Conservation (phyloP, 1,139 yeast genomes). For the Arxiozyma bovina region DNA sequence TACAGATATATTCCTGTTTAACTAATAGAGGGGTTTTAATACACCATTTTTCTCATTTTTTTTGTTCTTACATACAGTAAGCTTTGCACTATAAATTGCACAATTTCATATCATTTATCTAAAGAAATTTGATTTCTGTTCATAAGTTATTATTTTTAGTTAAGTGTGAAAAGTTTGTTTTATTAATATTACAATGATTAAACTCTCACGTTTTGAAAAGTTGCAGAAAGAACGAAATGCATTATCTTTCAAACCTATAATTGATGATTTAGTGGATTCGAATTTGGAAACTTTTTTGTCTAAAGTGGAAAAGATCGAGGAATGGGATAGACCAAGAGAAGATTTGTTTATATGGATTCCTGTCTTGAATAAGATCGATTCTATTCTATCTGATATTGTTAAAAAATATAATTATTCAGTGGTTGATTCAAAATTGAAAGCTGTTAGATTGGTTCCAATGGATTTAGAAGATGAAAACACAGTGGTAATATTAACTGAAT, state of each 20-base stretch:
- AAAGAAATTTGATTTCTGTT: background rate
- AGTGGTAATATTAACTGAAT: slow-evolving; percentile 47
- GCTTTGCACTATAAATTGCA: too few relatives aligned
- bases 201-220: slow-evolving; percentile 27
- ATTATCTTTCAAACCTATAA: slow-evolving; percentile 25
- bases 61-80: too few relatives aligned
- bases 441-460: slow-evolving; percentile 41
- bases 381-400: slow-evolving; percentile 47
- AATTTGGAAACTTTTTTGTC: slow-evolving; percentile 17
- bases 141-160: background rate
- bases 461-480: slow-evolving; percentile 39
- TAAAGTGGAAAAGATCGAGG: slow-evolving; percentile 20
- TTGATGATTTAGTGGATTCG: slow-evolving; percentile 25
- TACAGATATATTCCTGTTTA: background rate
- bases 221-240: slow-evolving; percentile 27
- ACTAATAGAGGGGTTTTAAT: background rate
- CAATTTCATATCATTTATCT: too few relatives aligned
- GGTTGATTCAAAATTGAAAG: slow-evolving; percentile 31
- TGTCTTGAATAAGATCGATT: slow-evolving; percentile 67
- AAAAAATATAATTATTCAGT: slow-evolving; percentile 41
- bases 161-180: background rate
- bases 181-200: slow-evolving; percentile 18
- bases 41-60: too few relatives aligned
- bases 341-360: slow-evolving; percentile 73
- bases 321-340: slow-evolving; percentile 64